A percentile compares a stretch with the other conserved stretches of the same genome.
Conservation (phyloP, 768 basidiomycete species). For the Leucosporidium yakuticum region DNA sequence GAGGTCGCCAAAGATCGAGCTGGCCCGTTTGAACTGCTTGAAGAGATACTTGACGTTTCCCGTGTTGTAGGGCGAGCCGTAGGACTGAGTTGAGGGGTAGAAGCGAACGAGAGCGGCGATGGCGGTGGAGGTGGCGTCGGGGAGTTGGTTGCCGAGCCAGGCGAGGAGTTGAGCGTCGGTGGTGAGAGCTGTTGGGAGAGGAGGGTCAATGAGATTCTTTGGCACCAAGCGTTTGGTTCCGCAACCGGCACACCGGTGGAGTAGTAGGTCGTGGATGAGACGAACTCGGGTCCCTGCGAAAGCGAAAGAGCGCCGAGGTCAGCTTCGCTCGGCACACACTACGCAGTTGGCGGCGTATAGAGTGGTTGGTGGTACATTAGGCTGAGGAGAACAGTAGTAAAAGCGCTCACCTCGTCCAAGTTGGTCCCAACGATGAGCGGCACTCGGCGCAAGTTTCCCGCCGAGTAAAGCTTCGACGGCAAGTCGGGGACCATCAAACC, state of each 20-base stretch:
- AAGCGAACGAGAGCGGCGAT: constrained; percentile 49
- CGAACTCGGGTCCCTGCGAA: constrained; percentile 32
- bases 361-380: too few relatives aligned
- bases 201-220: background rate
- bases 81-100: constrained; percentile 51
- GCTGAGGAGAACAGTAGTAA: too few relatives aligned
- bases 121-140: constrained; percentile 45
- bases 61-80: constrained; percentile 55
- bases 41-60: constrained; percentile 46
- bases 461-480: background rate
- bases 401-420: constrained; percentile 4
- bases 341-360: too few relatives aligned
- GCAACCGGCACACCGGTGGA: constrained; percentile 41
- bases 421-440: background rate
- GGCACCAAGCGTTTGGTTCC: too few relatives aligned
- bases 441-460: background rate
- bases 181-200: background rate
- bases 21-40: constrained; percentile 55
- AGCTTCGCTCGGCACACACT: too few relatives aligned
- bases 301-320: background rate
- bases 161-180: background rate
- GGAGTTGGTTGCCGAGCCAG: constrained; percentile 45
- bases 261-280: constrained; percentile 34
- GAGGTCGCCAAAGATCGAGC: constrained; percentile 56
- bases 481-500: constrained; percentile 1